phyloP scores from a whole-genome alignment of 305 asterid genomes.

The Stenogyne calaminthoides region DNA sequence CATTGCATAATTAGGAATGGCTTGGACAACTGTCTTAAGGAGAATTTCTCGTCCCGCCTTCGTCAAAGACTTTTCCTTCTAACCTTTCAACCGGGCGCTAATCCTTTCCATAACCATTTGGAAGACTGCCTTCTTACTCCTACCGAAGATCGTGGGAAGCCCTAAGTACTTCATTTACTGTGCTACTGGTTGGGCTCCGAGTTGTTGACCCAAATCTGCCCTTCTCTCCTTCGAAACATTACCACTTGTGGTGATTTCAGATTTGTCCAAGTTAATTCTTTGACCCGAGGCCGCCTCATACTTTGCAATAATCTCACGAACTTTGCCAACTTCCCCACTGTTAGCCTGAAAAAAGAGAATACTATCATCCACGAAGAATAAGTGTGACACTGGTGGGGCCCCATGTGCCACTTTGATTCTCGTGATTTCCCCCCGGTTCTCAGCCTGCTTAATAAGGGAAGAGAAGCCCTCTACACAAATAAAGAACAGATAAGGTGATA shows the following conservation, averaged over 20 bases:
- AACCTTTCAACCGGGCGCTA: too few species aligned
- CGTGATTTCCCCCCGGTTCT: neutral
- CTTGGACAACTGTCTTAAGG: too few species aligned
- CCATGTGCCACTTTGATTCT: neutral
- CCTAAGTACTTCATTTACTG: neutral
- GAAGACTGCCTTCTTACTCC: neutral
- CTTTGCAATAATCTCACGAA: neutral
- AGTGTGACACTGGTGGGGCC: too few species aligned
- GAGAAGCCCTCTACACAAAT: too few species aligned
- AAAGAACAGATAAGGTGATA: too few species aligned
- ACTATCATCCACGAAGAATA: neutral
- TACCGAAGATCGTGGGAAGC: neutral
- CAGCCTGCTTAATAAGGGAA: too few species aligned
- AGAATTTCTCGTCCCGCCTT: too few species aligned
- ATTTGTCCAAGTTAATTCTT: neutral
- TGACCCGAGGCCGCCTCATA: neutral
- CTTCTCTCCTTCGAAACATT: neutral
- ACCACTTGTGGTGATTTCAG: neutral
- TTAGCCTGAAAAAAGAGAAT: neutral
- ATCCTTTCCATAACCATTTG: too few species aligned
- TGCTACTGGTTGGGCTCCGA: neutral
- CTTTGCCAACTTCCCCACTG: neutral
- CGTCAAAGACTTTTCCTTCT: too few species aligned
- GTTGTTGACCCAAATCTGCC: neutral
- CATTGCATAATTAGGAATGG: too few species aligned